Base-by-base conservation (phyloP, 2,329 filamentous ascomycete species). In the Pseudogymnoascus sp. region DNA sequence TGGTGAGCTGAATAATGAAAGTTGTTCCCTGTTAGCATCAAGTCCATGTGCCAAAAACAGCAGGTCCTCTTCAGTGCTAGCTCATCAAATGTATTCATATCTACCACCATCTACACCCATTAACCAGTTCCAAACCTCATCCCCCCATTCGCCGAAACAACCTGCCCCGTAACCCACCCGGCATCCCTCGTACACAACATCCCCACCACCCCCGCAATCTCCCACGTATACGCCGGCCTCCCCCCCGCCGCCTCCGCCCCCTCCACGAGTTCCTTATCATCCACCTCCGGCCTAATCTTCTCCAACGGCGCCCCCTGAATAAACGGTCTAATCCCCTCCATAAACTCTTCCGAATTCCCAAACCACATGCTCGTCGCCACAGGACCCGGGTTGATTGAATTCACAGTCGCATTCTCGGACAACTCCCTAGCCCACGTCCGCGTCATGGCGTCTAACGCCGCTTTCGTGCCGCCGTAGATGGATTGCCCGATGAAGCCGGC, bases 81-180 rank as follows among this genome's bases (percentile, higher is more conserved):
- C 14, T 54, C 23, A 29, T 29, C 21, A 29, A 29, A 51, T 51
- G 14, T 29, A 51, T 29, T n/a, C 23, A 8, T 18, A 57, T 57
- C 1, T 18, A 11, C 29, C 47, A 7, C 14, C 11, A 47, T n/a
- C 42, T 5, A 47, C 21, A 6, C 12, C 12, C 21, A 8, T 31
- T 12, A 57, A 57, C 47, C 47, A 57, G 26, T 57, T 5, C 62
- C 59, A 66, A 86, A 83, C 65, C 79, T 81, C 84, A 91, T 86
- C 5, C 90, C 90, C 1, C 90, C 90, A 72, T 93, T 93, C 6
- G 89, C 89, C 76, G 87, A 90, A 3, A 95, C 83, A 23, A 92
- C 87, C 74, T 87, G 88, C 1, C 90, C 90, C 0, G 90, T 95
- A 71, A 85, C 87, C 89, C 89, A 93, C 6, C 79, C 82, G n/a